Evolutionary conservation across 805 yeast species (phyloP).

Genomic region (Hanseniaspora nectarophila): DNA sequence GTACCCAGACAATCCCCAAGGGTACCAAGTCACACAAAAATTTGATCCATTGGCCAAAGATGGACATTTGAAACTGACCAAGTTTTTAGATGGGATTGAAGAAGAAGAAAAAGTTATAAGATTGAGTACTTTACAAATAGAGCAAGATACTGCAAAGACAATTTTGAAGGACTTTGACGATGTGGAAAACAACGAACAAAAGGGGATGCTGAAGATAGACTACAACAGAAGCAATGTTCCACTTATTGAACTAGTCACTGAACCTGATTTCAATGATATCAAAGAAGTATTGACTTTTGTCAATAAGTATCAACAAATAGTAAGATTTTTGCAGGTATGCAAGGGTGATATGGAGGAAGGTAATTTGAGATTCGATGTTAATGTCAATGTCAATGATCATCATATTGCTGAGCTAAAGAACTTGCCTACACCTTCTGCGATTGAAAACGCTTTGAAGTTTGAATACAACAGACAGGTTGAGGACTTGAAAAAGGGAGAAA

Average conservation of each 20-base stretch:
- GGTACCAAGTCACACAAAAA: conserved; percentile 90
- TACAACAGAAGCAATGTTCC: conserved; percentile 78
- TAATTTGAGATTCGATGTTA: conserved; percentile 89
- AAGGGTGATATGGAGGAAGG: conserved; percentile 90
- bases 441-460: conserved; percentile 56
- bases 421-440: conserved; percentile 71
- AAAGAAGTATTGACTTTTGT: conserved; percentile 67
- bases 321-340: conserved; percentile 59
- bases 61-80: conserved; percentile 44
- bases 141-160: conserved; percentile 88
- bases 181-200: conserved; percentile 25
- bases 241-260: conserved; percentile 79
- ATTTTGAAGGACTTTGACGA: conserved; percentile 32
- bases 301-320: conserved; percentile 62
- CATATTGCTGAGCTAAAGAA: conserved; percentile 82
- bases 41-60: conserved; percentile 63
- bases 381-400: conserved; percentile 64
- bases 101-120: conserved; percentile 38
- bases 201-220: conserved; percentile 44
- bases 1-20: conserved; percentile 91
- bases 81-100: conserved; percentile 42
- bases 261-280: conserved; percentile 65
- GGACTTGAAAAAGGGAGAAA: conserved; percentile 33
- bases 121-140: conserved; percentile 75
- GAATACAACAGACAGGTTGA: conserved; percentile 63